These are phyloP conservation scores for Fonsecaea pugnacius DNA, from an alignment of 2,329 filamentous ascomycete species.

Conservation along the genomic window DNA sequence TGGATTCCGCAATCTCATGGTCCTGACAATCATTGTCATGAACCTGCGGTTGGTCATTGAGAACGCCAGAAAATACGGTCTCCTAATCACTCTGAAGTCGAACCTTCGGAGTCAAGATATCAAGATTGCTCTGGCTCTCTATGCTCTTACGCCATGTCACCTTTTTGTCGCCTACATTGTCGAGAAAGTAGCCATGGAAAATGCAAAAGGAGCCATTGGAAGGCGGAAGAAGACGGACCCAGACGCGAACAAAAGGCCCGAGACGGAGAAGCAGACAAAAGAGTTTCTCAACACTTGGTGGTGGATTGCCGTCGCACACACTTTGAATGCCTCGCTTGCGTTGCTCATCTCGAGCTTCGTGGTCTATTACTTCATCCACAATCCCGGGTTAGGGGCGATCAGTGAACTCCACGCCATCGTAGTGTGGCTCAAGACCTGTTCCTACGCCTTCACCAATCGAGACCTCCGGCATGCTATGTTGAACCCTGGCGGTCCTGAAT, in stretches of 20 bases:
- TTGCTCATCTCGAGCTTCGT: slow-evolving; percentile 79
- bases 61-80: slow-evolving; percentile 80
- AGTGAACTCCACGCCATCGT: slow-evolving; percentile 91
- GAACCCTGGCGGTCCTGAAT: slow-evolving; percentile 70
- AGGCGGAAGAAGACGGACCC: slow-evolving; percentile 57
- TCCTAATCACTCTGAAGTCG: slow-evolving; percentile 87
- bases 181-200: slow-evolving; percentile 78
- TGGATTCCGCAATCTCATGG: slow-evolving; percentile 95
- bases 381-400: slow-evolving; percentile 89
- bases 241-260: slow-evolving; percentile 59
- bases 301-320: slow-evolving; percentile 77
- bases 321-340: slow-evolving; percentile 79
- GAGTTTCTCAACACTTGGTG: slow-evolving; percentile 77
- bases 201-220: slow-evolving; percentile 71
- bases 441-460: slow-evolving; percentile 94
- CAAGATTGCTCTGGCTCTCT: slow-evolving; percentile 74
- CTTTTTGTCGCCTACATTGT: slow-evolving; percentile 89
- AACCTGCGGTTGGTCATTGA: slow-evolving; percentile 95
- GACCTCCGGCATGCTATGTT: slow-evolving; percentile 90
- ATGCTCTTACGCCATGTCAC: slow-evolving; percentile 86
- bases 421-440: slow-evolving; percentile 94
- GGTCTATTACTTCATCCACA: slow-evolving; percentile 89
- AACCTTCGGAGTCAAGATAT: slow-evolving; percentile 82
- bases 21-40: slow-evolving; percentile 86
- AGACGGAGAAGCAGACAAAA: slow-evolving; percentile 63